phyloP scores from a whole-genome alignment of 257 asterid species.

The Dorcoceras hygrometricum region DNA sequence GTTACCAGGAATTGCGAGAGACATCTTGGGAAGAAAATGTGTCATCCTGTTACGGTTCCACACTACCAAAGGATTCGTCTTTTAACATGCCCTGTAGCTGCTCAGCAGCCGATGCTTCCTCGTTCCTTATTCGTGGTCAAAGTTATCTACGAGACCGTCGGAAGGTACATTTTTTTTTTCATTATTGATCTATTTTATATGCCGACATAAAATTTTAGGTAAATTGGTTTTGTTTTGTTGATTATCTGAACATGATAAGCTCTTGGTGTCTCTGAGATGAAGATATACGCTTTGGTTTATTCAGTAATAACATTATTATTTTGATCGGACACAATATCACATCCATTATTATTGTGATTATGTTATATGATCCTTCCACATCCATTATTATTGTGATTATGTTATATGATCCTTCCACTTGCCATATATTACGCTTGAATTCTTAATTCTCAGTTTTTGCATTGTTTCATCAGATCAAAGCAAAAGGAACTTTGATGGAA shows the following conservation, averaged over 20 bases:
- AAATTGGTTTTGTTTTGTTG: neutral
- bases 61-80: conserved; percentile 66
- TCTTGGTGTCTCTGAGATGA: neutral
- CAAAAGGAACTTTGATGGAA: conserved; percentile 64
- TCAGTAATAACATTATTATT: neutral
- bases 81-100: conserved; percentile 60
- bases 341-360: neutral
- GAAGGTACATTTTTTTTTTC: conserved; percentile 44
- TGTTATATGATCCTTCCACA: neutral
- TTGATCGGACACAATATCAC: too few species aligned
- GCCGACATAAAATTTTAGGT: neutral
- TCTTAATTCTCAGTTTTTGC: conserved; percentile 15
- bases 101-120: conserved; percentile 69
- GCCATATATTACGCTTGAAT: conserved; percentile 2
- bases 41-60: conserved; percentile 49
- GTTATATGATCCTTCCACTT: neutral
- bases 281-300: neutral
- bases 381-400: too few species aligned
- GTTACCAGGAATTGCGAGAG: conserved; percentile 66
- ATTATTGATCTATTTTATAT: neutral
- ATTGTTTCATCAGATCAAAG: conserved; percentile 51
- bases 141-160: conserved; percentile 57
- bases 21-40: conserved; percentile 46
- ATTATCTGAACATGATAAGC: neutral
- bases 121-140: conserved; percentile 67